Evolutionary conservation across 331 rosid genomes (phyloP).

Genomic region (Prunus yedoensis): DNA sequence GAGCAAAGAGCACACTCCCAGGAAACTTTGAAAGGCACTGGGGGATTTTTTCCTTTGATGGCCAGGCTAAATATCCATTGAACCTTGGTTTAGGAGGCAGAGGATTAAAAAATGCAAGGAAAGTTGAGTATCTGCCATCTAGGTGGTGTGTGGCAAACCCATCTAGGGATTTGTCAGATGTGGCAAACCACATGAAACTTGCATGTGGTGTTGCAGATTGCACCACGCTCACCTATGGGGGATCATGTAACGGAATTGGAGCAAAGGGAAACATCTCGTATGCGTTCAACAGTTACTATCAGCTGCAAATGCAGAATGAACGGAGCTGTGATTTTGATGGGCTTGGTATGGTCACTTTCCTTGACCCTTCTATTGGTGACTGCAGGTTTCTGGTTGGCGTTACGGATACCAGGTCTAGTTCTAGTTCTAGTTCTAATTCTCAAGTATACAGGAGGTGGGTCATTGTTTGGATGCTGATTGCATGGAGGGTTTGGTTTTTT

Average conservation of each 20-base stretch:
- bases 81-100: slow-evolving; percentile 76
- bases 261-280: slow-evolving; percentile 86
- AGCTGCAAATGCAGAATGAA: slow-evolving; percentile 76
- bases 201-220: slow-evolving; percentile 93
- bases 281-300: slow-evolving; percentile 96
- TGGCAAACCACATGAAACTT: slow-evolving; percentile 65
- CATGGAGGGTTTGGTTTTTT: slow-evolving; percentile 37
- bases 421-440: slow-evolving; percentile 30
- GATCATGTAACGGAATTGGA: slow-evolving; percentile 87
- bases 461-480: slow-evolving; percentile 35
- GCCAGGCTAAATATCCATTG: slow-evolving; percentile 80
- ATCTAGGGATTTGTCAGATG: slow-evolving; percentile 49
- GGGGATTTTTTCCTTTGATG: slow-evolving; percentile 96
- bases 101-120: slow-evolving; percentile 64
- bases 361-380: slow-evolving; percentile 80
- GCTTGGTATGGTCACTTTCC: slow-evolving; percentile 78
- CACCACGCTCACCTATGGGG: slow-evolving; percentile 83
- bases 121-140: slow-evolving; percentile 80
- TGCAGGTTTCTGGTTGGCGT: slow-evolving; percentile 88
- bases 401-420: slow-evolving; percentile 47
- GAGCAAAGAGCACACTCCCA: slow-evolving; percentile 78
- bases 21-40: slow-evolving; percentile 97
- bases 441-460: slow-evolving; percentile 28
- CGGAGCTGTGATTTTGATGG: slow-evolving; percentile 88
- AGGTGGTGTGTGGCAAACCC: slow-evolving; percentile 96